These are phyloP conservation scores for Sicyos edulis DNA, from an alignment of 306 rosid species.

Conservation along the genomic window DNA sequence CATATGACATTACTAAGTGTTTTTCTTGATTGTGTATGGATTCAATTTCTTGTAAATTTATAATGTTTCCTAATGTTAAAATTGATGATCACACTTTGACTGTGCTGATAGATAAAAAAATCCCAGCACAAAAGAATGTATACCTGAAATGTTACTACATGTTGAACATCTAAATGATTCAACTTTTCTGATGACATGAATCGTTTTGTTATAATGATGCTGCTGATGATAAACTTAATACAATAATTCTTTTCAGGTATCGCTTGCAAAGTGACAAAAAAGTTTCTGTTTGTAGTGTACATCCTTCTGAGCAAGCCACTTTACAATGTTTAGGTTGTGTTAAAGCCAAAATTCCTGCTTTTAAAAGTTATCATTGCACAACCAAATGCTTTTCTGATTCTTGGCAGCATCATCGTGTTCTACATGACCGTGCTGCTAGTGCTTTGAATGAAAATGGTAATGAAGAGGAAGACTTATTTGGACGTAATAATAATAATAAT, in stretches of 20 bases:
- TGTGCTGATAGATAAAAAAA: too few species aligned
- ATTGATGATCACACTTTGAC: too few species aligned
- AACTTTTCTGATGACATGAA: not conserved
- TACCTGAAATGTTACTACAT: not conserved
- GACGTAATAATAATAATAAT: constrained; percentile 23
- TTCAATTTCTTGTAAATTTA: too few species aligned
- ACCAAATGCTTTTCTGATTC: constrained; percentile 90
- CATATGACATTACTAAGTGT: too few species aligned
- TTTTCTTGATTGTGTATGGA: too few species aligned
- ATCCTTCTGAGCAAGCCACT: constrained; percentile 93
- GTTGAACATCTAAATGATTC: not conserved
- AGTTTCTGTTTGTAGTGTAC: constrained; percentile 82
- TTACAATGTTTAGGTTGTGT: constrained; percentile 85
- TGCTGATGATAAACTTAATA: not conserved
- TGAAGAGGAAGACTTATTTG: constrained; percentile 72
- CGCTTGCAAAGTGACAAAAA: constrained; percentile 85
- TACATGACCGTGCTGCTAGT: constrained; percentile 94
- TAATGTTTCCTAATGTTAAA: too few species aligned
- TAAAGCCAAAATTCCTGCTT: constrained; percentile 69
- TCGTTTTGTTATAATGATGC: not conserved
- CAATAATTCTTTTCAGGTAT: constrained; percentile 49
- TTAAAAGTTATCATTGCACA: constrained; percentile 91
- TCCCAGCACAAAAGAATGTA: not conserved
- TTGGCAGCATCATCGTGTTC: constrained; percentile 95
- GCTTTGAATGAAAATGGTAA: constrained; percentile 84